phyloP scores from a whole-genome alignment of 768 basidiomycete species.

The Lactarius hatsudake region DNA sequence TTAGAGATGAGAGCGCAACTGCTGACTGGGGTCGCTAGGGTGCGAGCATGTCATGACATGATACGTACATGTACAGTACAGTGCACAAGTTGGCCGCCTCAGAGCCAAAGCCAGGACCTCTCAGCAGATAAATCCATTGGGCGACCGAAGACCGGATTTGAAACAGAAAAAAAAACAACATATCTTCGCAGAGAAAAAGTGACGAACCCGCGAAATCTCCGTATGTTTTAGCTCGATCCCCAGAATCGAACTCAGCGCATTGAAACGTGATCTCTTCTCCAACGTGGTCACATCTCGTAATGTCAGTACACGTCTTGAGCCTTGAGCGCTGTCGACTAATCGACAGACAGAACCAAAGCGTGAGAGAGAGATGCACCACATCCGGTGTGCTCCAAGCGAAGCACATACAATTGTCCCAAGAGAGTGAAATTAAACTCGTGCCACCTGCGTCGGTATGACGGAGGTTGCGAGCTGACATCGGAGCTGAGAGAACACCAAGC shows the following conservation, averaged over 20 bases:
- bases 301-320: background rate
- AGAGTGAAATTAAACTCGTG: slow-evolving; percentile 8
- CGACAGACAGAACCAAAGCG: background rate
- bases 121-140: background rate
- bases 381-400: slow-evolving; percentile 7
- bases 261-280: background rate
- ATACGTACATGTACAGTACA: background rate
- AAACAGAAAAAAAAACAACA: background rate
- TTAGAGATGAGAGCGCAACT: background rate
- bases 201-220: background rate
- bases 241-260: background rate
- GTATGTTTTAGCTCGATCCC: background rate
- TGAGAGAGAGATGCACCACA: slow-evolving; percentile 11
- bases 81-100: background rate
- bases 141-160: background rate
- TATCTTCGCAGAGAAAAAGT: background rate
- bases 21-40: background rate
- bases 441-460: background rate
- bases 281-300: background rate
- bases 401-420: slow-evolving; percentile 1
- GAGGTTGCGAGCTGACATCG: background rate
- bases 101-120: background rate
- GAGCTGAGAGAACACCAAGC: background rate
- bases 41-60: background rate
- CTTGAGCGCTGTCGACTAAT: slow-evolving; percentile 2